A percentile compares a stretch with the other conserved stretches of the same genome.
These are phyloP conservation scores for Eremothecium gossypii DNA, from an alignment of 1,139 yeast species.

Conservation along the genomic window DNA sequence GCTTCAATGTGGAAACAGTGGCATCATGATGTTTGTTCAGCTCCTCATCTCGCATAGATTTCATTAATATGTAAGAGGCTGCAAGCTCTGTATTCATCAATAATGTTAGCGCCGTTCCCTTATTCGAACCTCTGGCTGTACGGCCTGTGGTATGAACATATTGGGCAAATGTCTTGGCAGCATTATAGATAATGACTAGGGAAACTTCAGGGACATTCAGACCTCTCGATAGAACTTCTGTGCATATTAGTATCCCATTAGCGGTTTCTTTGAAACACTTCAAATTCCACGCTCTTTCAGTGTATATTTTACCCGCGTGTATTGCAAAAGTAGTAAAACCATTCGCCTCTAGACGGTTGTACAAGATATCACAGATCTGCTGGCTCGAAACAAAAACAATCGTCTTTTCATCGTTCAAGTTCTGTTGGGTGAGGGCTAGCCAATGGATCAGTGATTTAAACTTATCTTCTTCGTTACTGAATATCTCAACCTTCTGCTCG, in stretches of 20 bases:
- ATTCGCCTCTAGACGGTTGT: conserved; percentile 45
- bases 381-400: conserved; percentile 85
- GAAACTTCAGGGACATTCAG: conserved; percentile 78
- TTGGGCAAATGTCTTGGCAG: conserved; percentile 90
- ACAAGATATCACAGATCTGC: conserved; percentile 63
- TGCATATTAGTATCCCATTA: conserved; percentile 58
- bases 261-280: conserved; percentile 60
- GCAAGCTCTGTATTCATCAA: conserved; percentile 55
- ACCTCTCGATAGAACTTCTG: conserved; percentile 93
- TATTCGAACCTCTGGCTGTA: conserved; percentile 85
- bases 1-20: conserved; percentile 32
- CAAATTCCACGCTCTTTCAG: conserved; percentile 71
- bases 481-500: conserved; percentile 57
- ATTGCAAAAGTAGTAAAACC: conserved; percentile 58
- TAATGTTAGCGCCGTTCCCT: conserved; percentile 74
- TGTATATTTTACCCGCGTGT: conserved; percentile 91
- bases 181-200: conserved; percentile 76
- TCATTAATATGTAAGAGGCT: conserved; percentile 56
- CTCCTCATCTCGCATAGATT: conserved; percentile 50
- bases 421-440: conserved; percentile 12
- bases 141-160: conserved; percentile 95
- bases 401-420: conserved; percentile 41
- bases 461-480: conserved; percentile 43
- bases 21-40: conserved; percentile 35
- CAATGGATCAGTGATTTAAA: conserved; percentile 43